Evolutionary conservation across 176 grass and related monocot genomes (phyloP).

Genomic region (Thinopyrum elongatum): DNA sequence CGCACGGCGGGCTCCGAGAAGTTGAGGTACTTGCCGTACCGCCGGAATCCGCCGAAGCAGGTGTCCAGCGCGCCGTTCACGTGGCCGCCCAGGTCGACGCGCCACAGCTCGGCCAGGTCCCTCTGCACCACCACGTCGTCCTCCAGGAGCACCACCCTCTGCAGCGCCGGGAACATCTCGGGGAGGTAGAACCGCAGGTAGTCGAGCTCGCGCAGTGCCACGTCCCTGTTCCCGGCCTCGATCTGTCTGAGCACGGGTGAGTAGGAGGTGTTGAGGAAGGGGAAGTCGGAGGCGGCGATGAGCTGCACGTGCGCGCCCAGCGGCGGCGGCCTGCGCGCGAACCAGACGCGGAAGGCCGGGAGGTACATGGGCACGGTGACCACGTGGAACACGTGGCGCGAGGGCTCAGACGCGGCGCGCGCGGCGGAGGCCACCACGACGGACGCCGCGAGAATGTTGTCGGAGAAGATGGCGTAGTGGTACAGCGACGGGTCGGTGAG

Average conservation of each 20-base stretch:
- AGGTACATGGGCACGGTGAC: slow-evolving; percentile 93
- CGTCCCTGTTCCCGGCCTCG: slow-evolving; percentile 61
- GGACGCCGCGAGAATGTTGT: slow-evolving; percentile 84
- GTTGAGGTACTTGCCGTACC: slow-evolving; percentile 81
- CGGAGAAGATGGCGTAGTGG: slow-evolving; percentile 86
- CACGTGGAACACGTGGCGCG: slow-evolving; percentile 86
- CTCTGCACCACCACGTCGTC: slow-evolving; percentile 94
- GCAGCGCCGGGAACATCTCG: slow-evolving; percentile 75
- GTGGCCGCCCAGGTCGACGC: slow-evolving; percentile 59
- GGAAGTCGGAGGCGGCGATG: slow-evolving; percentile 48
- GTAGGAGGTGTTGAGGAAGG: slow-evolving; percentile 66
- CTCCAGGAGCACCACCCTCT: slow-evolving; percentile 70
- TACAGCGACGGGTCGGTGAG: slow-evolving; percentile 53
- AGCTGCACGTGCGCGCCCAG: slow-evolving; percentile 52
- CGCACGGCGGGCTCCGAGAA: slow-evolving; percentile 61
- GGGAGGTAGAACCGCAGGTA: slow-evolving; percentile 92
- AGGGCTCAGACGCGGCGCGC: slow-evolving; percentile 63
- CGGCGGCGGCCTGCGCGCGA: slow-evolving; percentile 59
- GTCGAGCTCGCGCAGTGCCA: slow-evolving; percentile 60
- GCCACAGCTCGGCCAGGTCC: slow-evolving; percentile 72
- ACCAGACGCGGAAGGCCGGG: slow-evolving; percentile 85
- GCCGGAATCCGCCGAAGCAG: slow-evolving; percentile 82
- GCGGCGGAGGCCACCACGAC: slow-evolving; percentile 80
- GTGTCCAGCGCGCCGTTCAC: slow-evolving; percentile 81
- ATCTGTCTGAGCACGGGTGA: slow-evolving; percentile 66